Conservation (phyloP, 2,329 filamentous ascomycete genomes). For the Fusarium brevicatenulatum region DNA sequence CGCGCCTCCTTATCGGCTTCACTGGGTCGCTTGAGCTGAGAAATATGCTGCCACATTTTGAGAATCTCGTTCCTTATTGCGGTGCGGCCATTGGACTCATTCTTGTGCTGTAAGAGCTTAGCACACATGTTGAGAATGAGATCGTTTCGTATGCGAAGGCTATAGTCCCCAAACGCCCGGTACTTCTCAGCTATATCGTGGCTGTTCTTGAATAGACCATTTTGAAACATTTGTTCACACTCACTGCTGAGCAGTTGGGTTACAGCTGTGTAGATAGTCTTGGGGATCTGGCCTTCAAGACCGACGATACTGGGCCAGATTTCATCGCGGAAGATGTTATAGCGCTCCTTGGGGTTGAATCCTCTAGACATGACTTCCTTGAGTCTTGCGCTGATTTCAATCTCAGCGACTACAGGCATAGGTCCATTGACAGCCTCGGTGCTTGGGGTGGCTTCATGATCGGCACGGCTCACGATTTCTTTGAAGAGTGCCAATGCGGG, state of each 20-base stretch:
- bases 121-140: slow-evolving; percentile 50
- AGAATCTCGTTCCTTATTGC: slow-evolving; percentile 46
- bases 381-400: slow-evolving; percentile 47
- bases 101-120: slow-evolving; percentile 26
- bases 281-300: slow-evolving; percentile 44
- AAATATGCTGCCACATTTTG: slow-evolving; percentile 52
- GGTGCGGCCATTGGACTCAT: slow-evolving; percentile 21
- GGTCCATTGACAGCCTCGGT: not conserved
- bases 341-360: slow-evolving; percentile 28
- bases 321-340: slow-evolving; percentile 42
- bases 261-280: slow-evolving; percentile 40
- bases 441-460: not conserved
- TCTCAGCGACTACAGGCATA: slow-evolving; percentile 35
- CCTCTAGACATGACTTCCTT: slow-evolving; percentile 38
- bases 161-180: slow-evolving; percentile 41
- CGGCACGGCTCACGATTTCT: slow-evolving; percentile 46
- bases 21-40: slow-evolving; percentile 47
- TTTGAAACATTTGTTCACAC: slow-evolving; percentile 29
- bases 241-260: slow-evolving; percentile 36
- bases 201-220: slow-evolving; percentile 26
- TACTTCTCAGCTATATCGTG: slow-evolving; percentile 44
- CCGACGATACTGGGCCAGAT: slow-evolving; percentile 47
- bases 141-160: slow-evolving; percentile 44
- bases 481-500: slow-evolving; percentile 50
- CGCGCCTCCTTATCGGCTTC: slow-evolving; percentile 32